Evolutionary conservation across 2,329 filamentous ascomycete genomes (phyloP), one percentile per base, ranked within the genome.

Genomic region (Fusarium oxysporum): DNA sequence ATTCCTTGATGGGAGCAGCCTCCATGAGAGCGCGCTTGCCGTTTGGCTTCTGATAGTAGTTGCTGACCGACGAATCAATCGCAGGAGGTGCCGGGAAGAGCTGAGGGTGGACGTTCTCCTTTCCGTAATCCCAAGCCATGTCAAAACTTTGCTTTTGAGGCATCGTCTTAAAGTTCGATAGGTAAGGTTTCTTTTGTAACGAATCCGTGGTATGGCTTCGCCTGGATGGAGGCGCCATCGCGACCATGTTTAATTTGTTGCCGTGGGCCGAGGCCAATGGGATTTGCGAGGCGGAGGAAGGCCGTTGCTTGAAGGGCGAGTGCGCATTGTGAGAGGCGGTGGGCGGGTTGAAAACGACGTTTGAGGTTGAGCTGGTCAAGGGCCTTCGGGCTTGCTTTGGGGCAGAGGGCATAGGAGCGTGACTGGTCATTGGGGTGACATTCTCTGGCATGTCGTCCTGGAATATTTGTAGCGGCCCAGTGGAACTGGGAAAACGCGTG

Each of bases 1-100:
- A 87, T 76, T 96, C 93, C 76, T 91, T 91, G 74, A 93, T 90
- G 2, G 92, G 90, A 8, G 92, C 90, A 8, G 93, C 89, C 58
- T 97, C 94, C 81, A 93, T 87, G 47, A 95, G 84, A 12, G 87
- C 85, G 75, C 93, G 90, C 79, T 91, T 91, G 45, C 83, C 83
- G 13, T 85, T 82, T 3, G 85, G 80, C 62, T 89, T 90, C 66
- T 85, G 86, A 48, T 87, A 88, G 70, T 85, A 86, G 57, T 82
- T 85, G 66, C 90, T 87, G 43, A 89, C 78, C 30, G 86, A 85
- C 33, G 89, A 79, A 77, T 85, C 86, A 72, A 86, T 83, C 8
- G 85, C 78, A 3, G 84, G 76, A 21, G 85, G 84, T 17, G 85
- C 84, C 5, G 87, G 85, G 72, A 85, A 89, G 60, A 88, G 78